Base-by-base conservation (phyloP, 2,329 filamentous ascomycete genomes). In the Trichoderma sp. region DNA sequence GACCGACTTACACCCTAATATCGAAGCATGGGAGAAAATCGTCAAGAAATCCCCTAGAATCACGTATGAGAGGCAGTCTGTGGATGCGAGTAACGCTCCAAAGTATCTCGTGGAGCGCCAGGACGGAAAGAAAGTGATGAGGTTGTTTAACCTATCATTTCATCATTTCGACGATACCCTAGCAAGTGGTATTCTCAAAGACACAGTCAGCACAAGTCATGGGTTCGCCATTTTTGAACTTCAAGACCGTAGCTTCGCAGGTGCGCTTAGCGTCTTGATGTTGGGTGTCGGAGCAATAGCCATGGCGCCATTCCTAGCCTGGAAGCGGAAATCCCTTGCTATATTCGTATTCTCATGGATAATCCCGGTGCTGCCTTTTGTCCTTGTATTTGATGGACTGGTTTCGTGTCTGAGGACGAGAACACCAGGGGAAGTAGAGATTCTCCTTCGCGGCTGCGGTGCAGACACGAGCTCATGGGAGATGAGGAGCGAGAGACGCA, bases 201-300 rank as follows among this genome's bases (percentile, higher is more conserved):
- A 90, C 74, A 90, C 89, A 0, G 77, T 92, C 42, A 82, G 86
- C 72, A 91, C 86, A 0, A 85, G 86, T 63, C 84, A 90, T 70
- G 90, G 86, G 0, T 89, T 92, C 72, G 89, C 84, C 9, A 91
- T 93, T 69, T 88, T 93, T 70, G 90, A 93, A 78, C 83, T 93
- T n/a, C 90, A 92, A 76, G 88, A 90, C 71, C 86, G 90, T 35
- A 82, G 82, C 17, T 70, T 88, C 1, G 76, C 81, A 2, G 85
- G 87, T 37, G 76, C 90, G 48, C 69, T 89, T 22, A 48, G 84
- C 4, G 81, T 86, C 52, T 78, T 84, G 39, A 72, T 85, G 12
- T 81, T 89, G 67, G 85, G 86, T 7, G 70, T 86, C 48, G 82
- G 83, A 54, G 82, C 85, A 69, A 70, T 89, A 17, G 70, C 84